phyloP scores from a whole-genome alignment of 345 rosid species.

The Euphorbia lathyris region DNA sequence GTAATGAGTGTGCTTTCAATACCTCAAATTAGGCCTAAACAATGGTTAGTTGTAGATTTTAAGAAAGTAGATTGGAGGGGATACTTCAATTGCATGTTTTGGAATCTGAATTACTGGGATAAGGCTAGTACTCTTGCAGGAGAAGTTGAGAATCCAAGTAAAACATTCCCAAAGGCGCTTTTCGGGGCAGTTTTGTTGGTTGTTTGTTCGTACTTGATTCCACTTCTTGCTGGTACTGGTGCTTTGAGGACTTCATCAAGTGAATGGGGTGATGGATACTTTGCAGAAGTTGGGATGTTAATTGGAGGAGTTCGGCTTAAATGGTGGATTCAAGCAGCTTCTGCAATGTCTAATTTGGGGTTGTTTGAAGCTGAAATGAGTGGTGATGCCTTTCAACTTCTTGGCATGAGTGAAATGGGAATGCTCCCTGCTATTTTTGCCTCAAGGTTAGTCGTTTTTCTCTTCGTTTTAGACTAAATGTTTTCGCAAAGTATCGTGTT shows the following conservation, averaged over 20 bases:
- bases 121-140: constrained; percentile 95
- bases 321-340: constrained; percentile 93
- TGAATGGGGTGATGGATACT: constrained; percentile 90
- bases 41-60: constrained; percentile 69
- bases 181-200: constrained; percentile 78
- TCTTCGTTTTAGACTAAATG: neutral
- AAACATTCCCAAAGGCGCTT: constrained; percentile 86
- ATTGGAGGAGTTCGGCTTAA: constrained; percentile 88
- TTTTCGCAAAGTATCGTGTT: no score
- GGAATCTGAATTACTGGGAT: constrained; percentile 97
- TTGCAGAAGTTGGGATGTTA: constrained; percentile 86
- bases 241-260: constrained; percentile 45
- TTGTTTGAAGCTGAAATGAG: constrained; percentile 98
- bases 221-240: constrained; percentile 84
- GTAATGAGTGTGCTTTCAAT: constrained; percentile 68
- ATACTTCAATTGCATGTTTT: constrained; percentile 85
- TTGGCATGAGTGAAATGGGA: constrained; percentile 92
- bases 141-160: constrained; percentile 76
- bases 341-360: constrained; percentile 92
- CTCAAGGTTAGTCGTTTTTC: constrained; percentile 42
- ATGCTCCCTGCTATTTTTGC: constrained; percentile 82
- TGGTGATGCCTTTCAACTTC: constrained; percentile 84
- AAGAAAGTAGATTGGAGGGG: constrained; percentile 78
- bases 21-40: constrained; percentile 58
- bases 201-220: constrained; percentile 67